Conservation (phyloP, 2,329 filamentous ascomycete genomes). For the Ophiostoma fasciatum region DNA sequence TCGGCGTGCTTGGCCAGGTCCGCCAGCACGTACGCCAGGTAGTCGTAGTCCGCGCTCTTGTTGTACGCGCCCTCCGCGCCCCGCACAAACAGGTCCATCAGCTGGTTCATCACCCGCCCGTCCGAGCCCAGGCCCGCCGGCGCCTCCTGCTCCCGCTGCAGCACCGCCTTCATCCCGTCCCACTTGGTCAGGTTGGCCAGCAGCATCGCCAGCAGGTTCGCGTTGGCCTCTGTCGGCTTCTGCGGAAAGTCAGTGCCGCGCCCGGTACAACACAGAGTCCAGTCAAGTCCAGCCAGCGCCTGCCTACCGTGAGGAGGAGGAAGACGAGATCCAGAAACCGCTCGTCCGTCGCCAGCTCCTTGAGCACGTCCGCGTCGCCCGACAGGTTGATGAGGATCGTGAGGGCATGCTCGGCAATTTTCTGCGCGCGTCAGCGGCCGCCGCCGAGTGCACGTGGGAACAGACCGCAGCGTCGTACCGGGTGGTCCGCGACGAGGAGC, state of each 20-base stretch:
- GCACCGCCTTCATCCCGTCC: slow-evolving; percentile 53
- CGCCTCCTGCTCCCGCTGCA: slow-evolving; percentile 51
- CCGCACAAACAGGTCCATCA: slow-evolving; percentile 93
- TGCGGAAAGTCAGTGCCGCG: slow-evolving; percentile 2
- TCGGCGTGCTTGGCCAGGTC: slow-evolving; percentile 74
- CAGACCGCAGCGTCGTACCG: slow-evolving; percentile 37
- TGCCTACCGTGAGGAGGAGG: slow-evolving; percentile 56
- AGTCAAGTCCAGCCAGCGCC: too few relatives aligned
- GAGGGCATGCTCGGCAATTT: slow-evolving; percentile 84
- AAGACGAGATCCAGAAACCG: slow-evolving; percentile 65
- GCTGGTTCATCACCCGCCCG: slow-evolving; percentile 66
- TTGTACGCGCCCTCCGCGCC: slow-evolving; percentile 74
- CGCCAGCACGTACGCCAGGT: slow-evolving; percentile 86
- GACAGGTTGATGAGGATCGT: slow-evolving; percentile 82
- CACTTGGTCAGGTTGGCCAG: slow-evolving; percentile 83
- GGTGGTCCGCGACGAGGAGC: slow-evolving; percentile 69
- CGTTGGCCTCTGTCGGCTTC: slow-evolving; percentile 60
- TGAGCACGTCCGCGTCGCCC: slow-evolving; percentile 60
- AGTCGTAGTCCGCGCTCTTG: slow-evolving; percentile 75
- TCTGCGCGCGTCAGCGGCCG: too few relatives aligned
- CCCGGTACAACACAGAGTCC: background rate
- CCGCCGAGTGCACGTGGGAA: too few relatives aligned
- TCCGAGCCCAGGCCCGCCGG: slow-evolving; percentile 60
- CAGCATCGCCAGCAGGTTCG: slow-evolving; percentile 78
- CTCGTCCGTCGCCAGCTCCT: slow-evolving; percentile 61